Evolutionary conservation across 768 basidiomycete genomes (phyloP).

Genomic region (Infundibulicybe gibba): DNA sequence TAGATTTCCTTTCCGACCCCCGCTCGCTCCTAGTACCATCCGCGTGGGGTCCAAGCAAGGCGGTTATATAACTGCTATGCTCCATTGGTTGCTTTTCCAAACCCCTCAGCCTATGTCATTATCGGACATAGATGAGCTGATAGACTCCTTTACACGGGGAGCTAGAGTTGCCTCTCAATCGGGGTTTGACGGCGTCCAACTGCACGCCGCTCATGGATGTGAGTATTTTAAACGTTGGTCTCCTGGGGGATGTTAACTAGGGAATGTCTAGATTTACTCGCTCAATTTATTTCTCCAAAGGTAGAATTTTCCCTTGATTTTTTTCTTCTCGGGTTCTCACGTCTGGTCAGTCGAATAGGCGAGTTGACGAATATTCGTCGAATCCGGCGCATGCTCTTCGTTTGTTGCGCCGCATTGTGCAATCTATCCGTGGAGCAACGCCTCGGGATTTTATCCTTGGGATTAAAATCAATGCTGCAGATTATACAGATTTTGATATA

Average conservation of each 20-base stretch:
- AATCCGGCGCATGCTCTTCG: slow-evolving; percentile 40
- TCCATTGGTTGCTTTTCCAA: slow-evolving; percentile 57
- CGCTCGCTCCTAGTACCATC: slow-evolving; percentile 71
- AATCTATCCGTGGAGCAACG: slow-evolving; percentile 48
- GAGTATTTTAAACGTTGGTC: slow-evolving; percentile 22
- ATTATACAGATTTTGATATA: slow-evolving; percentile 46
- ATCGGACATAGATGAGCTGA: slow-evolving; percentile 56
- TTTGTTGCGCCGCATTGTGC: slow-evolving; percentile 53
- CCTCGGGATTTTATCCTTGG: slow-evolving; percentile 66
- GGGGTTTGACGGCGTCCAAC: slow-evolving; percentile 84
- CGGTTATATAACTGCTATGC: slow-evolving; percentile 25
- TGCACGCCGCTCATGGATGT: slow-evolving; percentile 90
- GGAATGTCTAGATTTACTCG: slow-evolving; percentile 60
- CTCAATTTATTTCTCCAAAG: slow-evolving; percentile 76
- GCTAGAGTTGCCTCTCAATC: slow-evolving; percentile 59
- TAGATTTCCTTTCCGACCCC: slow-evolving; percentile 52
- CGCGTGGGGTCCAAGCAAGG: slow-evolving; percentile 32
- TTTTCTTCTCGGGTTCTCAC: background rate
- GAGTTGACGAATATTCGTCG: slow-evolving; percentile 58
- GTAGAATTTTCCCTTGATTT: slow-evolving; percentile 26
- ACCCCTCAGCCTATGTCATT: slow-evolving; percentile 56
- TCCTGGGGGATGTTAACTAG: background rate
- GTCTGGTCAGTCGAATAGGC: slow-evolving; percentile 32
- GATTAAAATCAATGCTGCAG: slow-evolving; percentile 78
- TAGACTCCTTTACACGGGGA: slow-evolving; percentile 62